Conservation (phyloP, 768 basidiomycete genomes). For the Boletus bicolor region DNA sequence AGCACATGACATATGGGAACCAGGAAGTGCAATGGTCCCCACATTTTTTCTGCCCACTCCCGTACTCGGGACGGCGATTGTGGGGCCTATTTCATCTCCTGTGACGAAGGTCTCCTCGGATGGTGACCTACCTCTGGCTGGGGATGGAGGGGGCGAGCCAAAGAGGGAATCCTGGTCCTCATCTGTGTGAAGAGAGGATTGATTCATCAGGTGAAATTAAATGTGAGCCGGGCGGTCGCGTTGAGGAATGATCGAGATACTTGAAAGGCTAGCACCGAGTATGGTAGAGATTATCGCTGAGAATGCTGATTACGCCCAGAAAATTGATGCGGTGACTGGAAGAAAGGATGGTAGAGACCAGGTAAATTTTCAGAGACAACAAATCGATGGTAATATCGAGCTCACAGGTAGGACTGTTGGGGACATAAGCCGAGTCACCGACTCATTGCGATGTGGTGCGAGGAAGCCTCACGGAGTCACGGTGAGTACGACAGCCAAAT, state of each 20-base stretch:
- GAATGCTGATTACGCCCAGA: not conserved
- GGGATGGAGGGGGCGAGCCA: conserved; percentile 73
- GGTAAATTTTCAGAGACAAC: not conserved
- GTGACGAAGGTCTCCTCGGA: conserved; percentile 41
- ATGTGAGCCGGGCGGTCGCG: conserved; percentile 14
- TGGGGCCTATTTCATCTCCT: conserved; percentile 16
- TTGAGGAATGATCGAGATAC: conserved; percentile 16
- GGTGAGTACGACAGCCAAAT: not conserved
- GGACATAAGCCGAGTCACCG: not conserved
- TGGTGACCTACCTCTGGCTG: conserved; percentile 73
- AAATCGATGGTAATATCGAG: not conserved
- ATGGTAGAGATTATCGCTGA: conserved; percentile 3
- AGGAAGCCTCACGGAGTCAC: not conserved
- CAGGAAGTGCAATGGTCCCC: conserved; percentile 98
- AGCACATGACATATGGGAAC: conserved; percentile 81
- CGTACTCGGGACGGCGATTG: conserved; percentile 27
- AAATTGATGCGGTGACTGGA: not conserved
- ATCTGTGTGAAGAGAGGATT: conserved; percentile 7
- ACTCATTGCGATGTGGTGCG: not conserved
- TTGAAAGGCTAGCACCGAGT: conserved; percentile 3
- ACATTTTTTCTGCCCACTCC: conserved; percentile 50
- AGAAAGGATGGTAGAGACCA: not conserved
- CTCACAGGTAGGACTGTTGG: conserved; percentile 1
- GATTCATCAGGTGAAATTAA: conserved; percentile 18
- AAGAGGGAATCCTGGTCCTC: conserved; percentile 72